These are phyloP conservation scores for Pulveroboletus sp. DNA, from an alignment of 768 basidiomycete species.

Conservation along the genomic window DNA sequence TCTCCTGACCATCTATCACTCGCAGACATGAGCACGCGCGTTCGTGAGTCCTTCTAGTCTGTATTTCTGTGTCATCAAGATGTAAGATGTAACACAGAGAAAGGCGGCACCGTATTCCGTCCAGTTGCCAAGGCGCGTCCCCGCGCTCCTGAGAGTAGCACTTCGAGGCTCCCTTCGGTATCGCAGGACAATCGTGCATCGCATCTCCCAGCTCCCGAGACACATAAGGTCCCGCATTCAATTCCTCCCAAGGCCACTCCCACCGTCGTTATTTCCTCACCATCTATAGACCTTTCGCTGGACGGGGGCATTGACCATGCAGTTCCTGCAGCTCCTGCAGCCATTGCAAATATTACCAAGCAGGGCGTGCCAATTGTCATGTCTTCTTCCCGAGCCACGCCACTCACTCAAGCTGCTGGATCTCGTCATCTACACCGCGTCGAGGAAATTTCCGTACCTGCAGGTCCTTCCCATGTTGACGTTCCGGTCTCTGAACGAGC, in stretches of 20 bases:
- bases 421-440: not conserved
- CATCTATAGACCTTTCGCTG: constrained; percentile 4
- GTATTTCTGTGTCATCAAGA: not conserved
- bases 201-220: constrained; percentile 4
- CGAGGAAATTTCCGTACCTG: not conserved
- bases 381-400: constrained; percentile 16
- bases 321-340: not conserved
- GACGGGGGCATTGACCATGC: constrained; percentile 2
- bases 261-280: not conserved
- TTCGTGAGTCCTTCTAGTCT: constrained; percentile 49
- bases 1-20: constrained; percentile 1
- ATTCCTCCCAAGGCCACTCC: not conserved
- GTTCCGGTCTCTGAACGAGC: constrained; percentile 7
- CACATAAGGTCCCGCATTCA: not conserved
- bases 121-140: constrained; percentile 57
- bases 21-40: constrained; percentile 39
- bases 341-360: constrained; percentile 1
- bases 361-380: constrained; percentile 16
- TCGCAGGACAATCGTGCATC: constrained; percentile 13
- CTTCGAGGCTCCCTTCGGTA: constrained; percentile 12
- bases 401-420: constrained; percentile 1
- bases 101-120: constrained; percentile 64
- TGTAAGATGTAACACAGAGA: constrained; percentile 43
- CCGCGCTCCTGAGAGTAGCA: constrained; percentile 31
- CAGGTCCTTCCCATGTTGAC: constrained; percentile 17